These are phyloP conservation scores for Silene coronaria DNA, from an alignment of 179 eudicot genomes.

Conservation along the genomic window DNA sequence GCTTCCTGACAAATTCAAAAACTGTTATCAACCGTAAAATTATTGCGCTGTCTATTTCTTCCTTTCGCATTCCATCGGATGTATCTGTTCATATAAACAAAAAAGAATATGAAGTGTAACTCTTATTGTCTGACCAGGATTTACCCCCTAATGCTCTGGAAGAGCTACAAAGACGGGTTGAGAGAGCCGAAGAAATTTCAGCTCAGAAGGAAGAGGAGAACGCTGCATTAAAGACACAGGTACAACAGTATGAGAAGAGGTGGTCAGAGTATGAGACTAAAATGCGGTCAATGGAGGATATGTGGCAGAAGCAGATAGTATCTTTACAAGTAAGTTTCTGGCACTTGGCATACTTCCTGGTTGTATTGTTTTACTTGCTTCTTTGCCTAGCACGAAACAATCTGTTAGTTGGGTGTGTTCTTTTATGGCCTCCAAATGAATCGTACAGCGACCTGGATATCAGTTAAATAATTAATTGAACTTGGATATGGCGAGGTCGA, in stretches of 20 bases:
- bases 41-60: background rate
- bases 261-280: conserved; percentile 58
- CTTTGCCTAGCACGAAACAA: background rate
- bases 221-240: conserved; percentile 34
- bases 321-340: conserved; percentile 50
- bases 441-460: background rate
- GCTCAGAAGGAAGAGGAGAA: conserved; percentile 66
- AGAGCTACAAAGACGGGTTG: conserved; percentile 43
- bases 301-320: conserved; percentile 68
- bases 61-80: background rate
- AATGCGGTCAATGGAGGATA: conserved; percentile 65
- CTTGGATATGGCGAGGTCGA: background rate
- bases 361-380: background rate
- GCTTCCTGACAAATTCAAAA: background rate
- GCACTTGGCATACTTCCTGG: background rate
- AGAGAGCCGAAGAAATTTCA: conserved; percentile 46
- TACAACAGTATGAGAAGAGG: conserved; percentile 43
- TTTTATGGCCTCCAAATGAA: background rate
- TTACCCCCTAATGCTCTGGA: conserved; percentile 28
- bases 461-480: background rate
- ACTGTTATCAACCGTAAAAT: background rate
- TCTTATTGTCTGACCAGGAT: conserved; percentile 41
- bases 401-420: background rate
- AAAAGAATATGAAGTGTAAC: conserved; percentile 5
- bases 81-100: background rate